phyloP scores from a whole-genome alignment of 2,329 filamentous ascomycete genomes.

The Talaromyces amestolkiae region DNA sequence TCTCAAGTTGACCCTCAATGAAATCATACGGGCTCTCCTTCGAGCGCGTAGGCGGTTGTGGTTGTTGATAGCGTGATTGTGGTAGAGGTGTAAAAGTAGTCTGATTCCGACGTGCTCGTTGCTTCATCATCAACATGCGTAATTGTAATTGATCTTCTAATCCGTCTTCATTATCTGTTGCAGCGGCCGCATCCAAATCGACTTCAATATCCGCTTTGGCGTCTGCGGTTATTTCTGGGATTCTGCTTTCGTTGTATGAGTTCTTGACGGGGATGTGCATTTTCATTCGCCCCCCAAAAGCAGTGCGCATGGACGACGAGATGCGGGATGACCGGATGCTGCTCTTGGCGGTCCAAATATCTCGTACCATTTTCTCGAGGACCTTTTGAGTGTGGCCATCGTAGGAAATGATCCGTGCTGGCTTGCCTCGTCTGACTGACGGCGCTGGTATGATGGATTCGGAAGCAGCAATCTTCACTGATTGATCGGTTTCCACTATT shows the following conservation, averaged over 20 bases:
- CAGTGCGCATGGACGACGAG: constrained; percentile 5
- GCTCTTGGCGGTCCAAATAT: constrained; percentile 20
- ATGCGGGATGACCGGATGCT: constrained; percentile 18
- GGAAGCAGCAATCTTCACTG: background rate
- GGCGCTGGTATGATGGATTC: background rate
- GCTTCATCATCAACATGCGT: constrained; percentile 9
- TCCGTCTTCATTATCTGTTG: background rate
- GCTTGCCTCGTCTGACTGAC: background rate
- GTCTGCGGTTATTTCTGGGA: background rate
- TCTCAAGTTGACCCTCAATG: constrained; percentile 16
- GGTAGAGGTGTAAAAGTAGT: background rate
- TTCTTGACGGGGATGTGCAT: constrained; percentile 6
- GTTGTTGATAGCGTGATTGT: background rate
- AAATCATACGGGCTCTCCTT: constrained; percentile 18
- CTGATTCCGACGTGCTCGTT: constrained; percentile 1
- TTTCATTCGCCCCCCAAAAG: constrained; percentile 14
- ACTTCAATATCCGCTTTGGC: constrained; percentile 14
- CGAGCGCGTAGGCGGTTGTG: background rate
- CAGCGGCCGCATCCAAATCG: background rate
- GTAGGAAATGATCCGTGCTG: constrained; percentile 8
- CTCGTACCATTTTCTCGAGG: constrained; percentile 19
- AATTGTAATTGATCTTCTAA: constrained; percentile 2
- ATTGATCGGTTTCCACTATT: background rate
- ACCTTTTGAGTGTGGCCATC: constrained; percentile 20
- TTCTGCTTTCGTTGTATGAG: background rate